Conservation (phyloP, 2,329 filamentous ascomycete species). For the Arthrobotrys entomopaga region DNA sequence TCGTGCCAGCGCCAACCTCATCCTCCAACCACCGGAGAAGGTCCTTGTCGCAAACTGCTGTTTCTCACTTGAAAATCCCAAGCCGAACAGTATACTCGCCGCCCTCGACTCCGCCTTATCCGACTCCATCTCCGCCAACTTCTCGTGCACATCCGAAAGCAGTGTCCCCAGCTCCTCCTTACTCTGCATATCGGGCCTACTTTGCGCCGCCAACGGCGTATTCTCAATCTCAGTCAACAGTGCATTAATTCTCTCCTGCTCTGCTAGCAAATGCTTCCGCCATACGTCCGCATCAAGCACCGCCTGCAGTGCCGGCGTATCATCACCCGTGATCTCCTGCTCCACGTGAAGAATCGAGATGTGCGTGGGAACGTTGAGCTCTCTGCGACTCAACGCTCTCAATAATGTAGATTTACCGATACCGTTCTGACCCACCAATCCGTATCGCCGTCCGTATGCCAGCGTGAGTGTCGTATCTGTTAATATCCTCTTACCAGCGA, state of each 20-base stretch:
- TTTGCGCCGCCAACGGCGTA: slow-evolving; percentile 53
- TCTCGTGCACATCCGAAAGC: slow-evolving; percentile 87
- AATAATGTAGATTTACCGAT: slow-evolving; percentile 97
- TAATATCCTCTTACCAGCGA: slow-evolving; percentile 86
- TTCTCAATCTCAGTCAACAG: slow-evolving; percentile 79
- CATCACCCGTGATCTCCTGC: slow-evolving; percentile 96
- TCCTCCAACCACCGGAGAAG: slow-evolving; percentile 99
- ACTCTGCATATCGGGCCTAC: slow-evolving; percentile 62
- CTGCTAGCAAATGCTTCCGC: slow-evolving; percentile 91
- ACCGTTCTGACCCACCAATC: slow-evolving; percentile 98
- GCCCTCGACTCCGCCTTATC: slow-evolving; percentile 97
- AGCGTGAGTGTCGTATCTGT: slow-evolving; percentile 90
- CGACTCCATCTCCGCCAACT: slow-evolving; percentile 97
- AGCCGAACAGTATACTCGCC: slow-evolving; percentile 93
- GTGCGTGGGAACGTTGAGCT: slow-evolving; percentile 92
- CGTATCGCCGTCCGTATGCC: slow-evolving; percentile 91
- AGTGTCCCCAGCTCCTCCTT: slow-evolving; percentile 87
- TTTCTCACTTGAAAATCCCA: slow-evolving; percentile 92
- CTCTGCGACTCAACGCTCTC: slow-evolving; percentile 88
- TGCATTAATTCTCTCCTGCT: slow-evolving; percentile 84
- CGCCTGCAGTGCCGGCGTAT: slow-evolving; percentile 92
- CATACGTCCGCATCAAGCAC: slow-evolving; percentile 98
- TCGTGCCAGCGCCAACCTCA: slow-evolving; percentile 93
- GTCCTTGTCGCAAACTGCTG: slow-evolving; percentile 95
- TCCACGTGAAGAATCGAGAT: slow-evolving; percentile 99